These are phyloP conservation scores for Artomyces pyxidatus DNA, from an alignment of 768 basidiomycete genomes.

Conservation along the genomic window DNA sequence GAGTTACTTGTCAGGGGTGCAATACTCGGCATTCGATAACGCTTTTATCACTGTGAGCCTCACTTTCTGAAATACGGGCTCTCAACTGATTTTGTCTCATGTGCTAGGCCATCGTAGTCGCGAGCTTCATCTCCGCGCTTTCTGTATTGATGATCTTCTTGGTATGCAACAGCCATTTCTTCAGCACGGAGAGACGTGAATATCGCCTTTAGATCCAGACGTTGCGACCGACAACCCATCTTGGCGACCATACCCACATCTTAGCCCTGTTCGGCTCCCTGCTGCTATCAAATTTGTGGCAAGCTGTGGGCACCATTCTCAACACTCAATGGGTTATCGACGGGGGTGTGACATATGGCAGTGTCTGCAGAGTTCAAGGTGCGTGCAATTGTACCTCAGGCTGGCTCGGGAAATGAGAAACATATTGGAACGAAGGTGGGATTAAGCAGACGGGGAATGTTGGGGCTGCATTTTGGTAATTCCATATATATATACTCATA, in stretches of 20 bases:
- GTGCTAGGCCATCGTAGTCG: slow-evolving; percentile 19
- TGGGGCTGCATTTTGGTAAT: slow-evolving; percentile 34
- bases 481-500: too few species aligned
- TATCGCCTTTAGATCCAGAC: slow-evolving; percentile 11
- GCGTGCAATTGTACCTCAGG: neutral
- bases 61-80: neutral
- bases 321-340: slow-evolving; percentile 23
- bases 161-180: slow-evolving; percentile 10
- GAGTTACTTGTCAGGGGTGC: neutral
- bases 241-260: slow-evolving; percentile 19
- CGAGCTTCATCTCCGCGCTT: slow-evolving; percentile 20
- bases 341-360: slow-evolving; percentile 19
- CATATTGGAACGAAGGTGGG: slow-evolving; percentile 20
- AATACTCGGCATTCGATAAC: neutral
- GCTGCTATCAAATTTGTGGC: slow-evolving; percentile 25
- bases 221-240: slow-evolving; percentile 11
- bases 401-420: too few species aligned
- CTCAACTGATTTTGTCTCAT: too few species aligned
- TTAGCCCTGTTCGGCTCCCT: slow-evolving; percentile 24
- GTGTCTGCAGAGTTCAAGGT: slow-evolving; percentile 24
- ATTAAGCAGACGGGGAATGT: slow-evolving; percentile 37
- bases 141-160: slow-evolving; percentile 18
- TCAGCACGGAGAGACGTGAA: neutral
- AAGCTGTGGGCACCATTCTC: slow-evolving; percentile 25
- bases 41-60: slow-evolving; percentile 7